Conservation (phyloP, 75 land plant species). For the Picea glauca region DNA sequence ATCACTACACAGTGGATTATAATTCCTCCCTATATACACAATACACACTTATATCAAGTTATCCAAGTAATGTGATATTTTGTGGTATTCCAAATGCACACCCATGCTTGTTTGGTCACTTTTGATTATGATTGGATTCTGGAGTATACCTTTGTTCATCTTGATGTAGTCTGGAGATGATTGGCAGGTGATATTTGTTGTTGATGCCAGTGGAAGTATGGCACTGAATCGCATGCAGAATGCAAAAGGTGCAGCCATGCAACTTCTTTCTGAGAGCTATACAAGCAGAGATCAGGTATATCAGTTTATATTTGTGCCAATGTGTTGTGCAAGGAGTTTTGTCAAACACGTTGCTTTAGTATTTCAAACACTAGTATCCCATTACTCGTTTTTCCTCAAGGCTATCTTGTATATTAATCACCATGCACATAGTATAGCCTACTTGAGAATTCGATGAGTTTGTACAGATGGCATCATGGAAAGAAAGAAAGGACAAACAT, state of each 20-base stretch:
- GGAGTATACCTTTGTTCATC: background rate
- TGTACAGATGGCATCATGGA: background rate
- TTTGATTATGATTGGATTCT: background rate
- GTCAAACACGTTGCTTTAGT: background rate
- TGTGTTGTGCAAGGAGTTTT: background rate
- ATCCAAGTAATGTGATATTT: background rate
- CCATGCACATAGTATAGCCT: conserved; percentile 1
- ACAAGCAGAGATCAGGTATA: conserved; percentile 96
- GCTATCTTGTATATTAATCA: background rate
- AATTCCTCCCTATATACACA: background rate
- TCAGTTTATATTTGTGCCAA: background rate
- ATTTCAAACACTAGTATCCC: background rate
- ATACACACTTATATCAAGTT: background rate
- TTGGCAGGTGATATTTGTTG: conserved; percentile 94
- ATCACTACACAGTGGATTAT: background rate
- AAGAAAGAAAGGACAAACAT: background rate
- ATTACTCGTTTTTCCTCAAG: background rate
- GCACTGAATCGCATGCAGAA: conserved; percentile 98
- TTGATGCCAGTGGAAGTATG: conserved; percentile 99
- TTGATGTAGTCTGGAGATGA: background rate
- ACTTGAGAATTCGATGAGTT: background rate
- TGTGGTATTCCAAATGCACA: background rate
- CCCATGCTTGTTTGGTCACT: background rate
- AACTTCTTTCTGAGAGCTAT: conserved; percentile 95
- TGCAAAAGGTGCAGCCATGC: conserved; percentile 98